A percentile compares a stretch with the other conserved stretches of the same genome.
phyloP scores from a whole-genome alignment of 2,329 filamentous ascomycete species.

The Huntiella decipiens region DNA sequence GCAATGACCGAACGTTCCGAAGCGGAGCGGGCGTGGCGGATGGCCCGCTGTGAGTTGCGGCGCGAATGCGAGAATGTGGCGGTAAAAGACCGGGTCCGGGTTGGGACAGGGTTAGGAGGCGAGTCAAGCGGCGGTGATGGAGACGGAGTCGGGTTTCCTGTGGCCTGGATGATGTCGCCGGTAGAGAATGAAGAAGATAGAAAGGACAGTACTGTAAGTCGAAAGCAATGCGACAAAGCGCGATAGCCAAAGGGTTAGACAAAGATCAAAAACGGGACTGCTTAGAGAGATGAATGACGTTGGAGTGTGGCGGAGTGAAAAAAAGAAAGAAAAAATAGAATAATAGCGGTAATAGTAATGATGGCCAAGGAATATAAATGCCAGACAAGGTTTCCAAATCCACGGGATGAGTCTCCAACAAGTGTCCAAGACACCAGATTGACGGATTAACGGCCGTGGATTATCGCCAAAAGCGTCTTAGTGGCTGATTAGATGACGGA shows the following conservation, averaged over 20 bases:
- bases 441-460: no score
- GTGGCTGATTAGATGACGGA: no score
- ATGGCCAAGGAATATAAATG: no score
- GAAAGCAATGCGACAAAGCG: conserved; percentile 3
- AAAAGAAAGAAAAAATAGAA: not conserved
- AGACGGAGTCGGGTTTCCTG: conserved; percentile 24
- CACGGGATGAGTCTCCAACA: no score
- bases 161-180: conserved; percentile 20
- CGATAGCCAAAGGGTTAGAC: conserved; percentile 3
- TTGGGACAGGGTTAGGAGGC: conserved; percentile 26
- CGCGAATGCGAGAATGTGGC: conserved; percentile 13
- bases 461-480: no score
- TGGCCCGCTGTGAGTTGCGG: conserved; percentile 1
- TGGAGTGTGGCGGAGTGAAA: not conserved
- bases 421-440: no score
- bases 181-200: conserved; percentile 59
- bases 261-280: no score
- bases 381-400: no score
- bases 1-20: not conserved
- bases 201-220: conserved; percentile 59
- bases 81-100: conserved; percentile 16
- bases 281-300: no score
- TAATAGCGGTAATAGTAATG: conserved; percentile 1
- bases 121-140: conserved; percentile 24
- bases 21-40: not conserved